Evolutionary conservation across 805 yeast species (phyloP).

Genomic region (Cyberlindnera mississippiensis): DNA sequence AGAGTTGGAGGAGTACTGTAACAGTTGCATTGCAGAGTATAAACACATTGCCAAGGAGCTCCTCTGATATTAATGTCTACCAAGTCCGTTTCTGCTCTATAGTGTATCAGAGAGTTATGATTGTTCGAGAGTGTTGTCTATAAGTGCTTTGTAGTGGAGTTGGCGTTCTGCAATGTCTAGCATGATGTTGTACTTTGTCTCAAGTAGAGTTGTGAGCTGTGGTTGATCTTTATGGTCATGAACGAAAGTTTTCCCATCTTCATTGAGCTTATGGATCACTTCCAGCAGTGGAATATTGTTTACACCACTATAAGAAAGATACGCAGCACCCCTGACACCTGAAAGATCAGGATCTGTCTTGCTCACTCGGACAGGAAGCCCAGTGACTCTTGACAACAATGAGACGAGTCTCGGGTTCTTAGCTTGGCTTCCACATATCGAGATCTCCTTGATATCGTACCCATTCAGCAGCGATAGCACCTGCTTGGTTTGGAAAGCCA

Average conservation of each 20-base stretch:
- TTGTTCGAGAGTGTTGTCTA: no score
- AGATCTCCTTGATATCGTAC: conserved; percentile 31
- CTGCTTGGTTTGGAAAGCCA: conserved; percentile 47
- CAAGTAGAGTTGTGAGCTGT: conserved; percentile 18
- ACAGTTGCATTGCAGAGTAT: neutral
- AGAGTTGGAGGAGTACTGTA: conserved; percentile 31
- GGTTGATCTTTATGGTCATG: conserved; percentile 4
- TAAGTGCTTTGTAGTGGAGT: conserved; percentile 26
- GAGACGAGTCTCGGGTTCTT: conserved; percentile 39
- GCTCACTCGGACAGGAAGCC: conserved; percentile 21
- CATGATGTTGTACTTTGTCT: conserved; percentile 26
- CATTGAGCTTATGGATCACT: conserved; percentile 12
- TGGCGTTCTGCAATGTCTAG: conserved; percentile 36
- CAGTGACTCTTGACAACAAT: conserved; percentile 28
- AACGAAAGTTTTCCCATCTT: neutral
- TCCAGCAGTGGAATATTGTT: conserved; percentile 11
- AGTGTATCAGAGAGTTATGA: no score
- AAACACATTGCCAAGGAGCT: no score
- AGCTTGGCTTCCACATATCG: conserved; percentile 54
- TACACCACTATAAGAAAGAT: conserved; percentile 19
- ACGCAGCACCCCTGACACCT: conserved; percentile 30
- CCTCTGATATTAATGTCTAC: no score
- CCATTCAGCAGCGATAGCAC: conserved; percentile 31
- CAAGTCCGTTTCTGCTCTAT: no score
- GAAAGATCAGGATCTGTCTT: conserved; percentile 20